These are phyloP conservation scores for Lichtheimia ramosa DNA, from an alignment of 371 early-diverging fungal genomes.

Conservation along the genomic window DNA sequence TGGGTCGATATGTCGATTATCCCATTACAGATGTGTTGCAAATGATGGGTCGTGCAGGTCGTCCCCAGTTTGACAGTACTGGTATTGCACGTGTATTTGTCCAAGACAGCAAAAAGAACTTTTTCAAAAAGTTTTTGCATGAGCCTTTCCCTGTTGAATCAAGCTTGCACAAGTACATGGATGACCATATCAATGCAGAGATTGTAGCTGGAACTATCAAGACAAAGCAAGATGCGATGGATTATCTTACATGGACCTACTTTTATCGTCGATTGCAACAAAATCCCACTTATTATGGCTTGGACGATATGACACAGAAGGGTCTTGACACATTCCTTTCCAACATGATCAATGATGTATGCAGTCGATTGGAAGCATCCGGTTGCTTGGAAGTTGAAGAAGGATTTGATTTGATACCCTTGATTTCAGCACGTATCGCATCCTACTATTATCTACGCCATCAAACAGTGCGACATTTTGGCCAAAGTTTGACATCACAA, in stretches of 20 bases:
- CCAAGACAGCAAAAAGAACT: conserved; percentile 90
- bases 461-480: conserved; percentile 73
- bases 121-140: conserved; percentile 95
- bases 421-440: conserved; percentile 79
- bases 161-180: conserved; percentile 70
- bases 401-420: conserved; percentile 64
- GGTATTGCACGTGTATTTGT: conserved; percentile 89
- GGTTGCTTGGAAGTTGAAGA: conserved; percentile 72
- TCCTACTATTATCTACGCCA: conserved; percentile 89
- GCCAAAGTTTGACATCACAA: conserved; percentile 44
- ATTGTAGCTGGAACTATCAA: conserved; percentile 84
- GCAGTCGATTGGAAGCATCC: conserved; percentile 65
- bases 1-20: conserved; percentile 87
- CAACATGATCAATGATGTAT: conserved; percentile 67
- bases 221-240: conserved; percentile 89
- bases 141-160: conserved; percentile 93
- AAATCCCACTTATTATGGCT: conserved; percentile 95
- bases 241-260: conserved; percentile 95
- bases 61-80: conserved; percentile 95
- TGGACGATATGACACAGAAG: conserved; percentile 69
- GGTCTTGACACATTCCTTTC: conserved; percentile 79
- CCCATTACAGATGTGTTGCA: conserved; percentile 96
- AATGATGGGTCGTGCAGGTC: conserved; percentile 99
- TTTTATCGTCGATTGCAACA: conserved; percentile 85
- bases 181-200: conserved; percentile 93